Evolutionary conservation across 257 asterid genomes (phyloP), one percentile per base, ranked within the genome.

Genomic region (Scutellaria galericulata): DNA sequence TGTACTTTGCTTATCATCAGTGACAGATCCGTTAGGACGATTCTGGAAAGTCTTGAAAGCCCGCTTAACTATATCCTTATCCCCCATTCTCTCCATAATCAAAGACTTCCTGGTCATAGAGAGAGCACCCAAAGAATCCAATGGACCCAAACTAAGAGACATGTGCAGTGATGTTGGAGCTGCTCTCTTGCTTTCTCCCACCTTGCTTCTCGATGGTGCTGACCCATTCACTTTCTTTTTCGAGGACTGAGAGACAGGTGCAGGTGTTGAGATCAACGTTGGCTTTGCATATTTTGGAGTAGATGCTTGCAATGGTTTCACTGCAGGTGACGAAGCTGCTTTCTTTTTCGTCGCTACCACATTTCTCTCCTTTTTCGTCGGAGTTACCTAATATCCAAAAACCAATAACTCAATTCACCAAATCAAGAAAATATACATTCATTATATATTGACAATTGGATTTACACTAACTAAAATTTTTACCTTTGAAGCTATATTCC

Each of bases 1-100:
- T 64, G 82, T 9, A 66, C 74, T 74, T 44, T 78, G 65, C 55
- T 77, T 86, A 57, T 79, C 85, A 79, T 88, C 83, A 51, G 61
- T 44, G 10, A 69, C 62, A 50, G 83, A 77, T 70, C 78, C 91
- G 72, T 70, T 84, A n/a, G 66, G 56, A 35, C 84, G 86, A 69
- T 83, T 88, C 77, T 89, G 96, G 74, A 93, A 91, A 73, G 93
- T 70, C 87, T 81, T 93, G 78, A 93, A 93, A 77, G 96, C 98
- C 68, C 96, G 83, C 69, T 75, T 84, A 27, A 93, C 96, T 22
- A 93, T 93, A 74, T 91, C 98, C 85, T 93, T 93, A 80, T 93
- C 97, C 82, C 97, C 98, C 98, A 93, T 91, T 58, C 77, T 81
- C 81, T 93, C 98, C 98, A 93, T 93, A 61, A 93, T 91, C 83